Percentiles rank a stretch among this genome's conserved stretches.
phyloP scores from a whole-genome alignment of 108 stramenopile species.

The Pseudonitzschia multiseries region DNA sequence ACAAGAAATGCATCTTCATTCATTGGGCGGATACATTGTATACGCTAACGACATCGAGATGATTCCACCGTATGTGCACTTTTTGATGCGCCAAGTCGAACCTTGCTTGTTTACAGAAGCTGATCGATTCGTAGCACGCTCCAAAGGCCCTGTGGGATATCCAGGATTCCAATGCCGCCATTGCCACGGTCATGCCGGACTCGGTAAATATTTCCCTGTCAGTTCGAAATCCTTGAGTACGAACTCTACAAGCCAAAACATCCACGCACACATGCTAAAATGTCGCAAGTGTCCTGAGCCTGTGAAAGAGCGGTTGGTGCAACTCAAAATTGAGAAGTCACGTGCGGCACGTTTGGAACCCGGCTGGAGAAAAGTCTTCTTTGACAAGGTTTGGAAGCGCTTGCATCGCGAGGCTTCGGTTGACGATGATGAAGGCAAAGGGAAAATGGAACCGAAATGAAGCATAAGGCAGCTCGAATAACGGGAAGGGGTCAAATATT shows the following conservation, averaged over 20 bases:
- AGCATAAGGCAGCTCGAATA: neutral
- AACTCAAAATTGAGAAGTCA: constrained; percentile 52
- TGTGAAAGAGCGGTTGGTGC: constrained; percentile 49
- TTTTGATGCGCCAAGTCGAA: constrained; percentile 65
- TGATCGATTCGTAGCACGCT: constrained; percentile 68
- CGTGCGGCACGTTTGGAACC: constrained; percentile 49
- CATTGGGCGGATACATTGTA: constrained; percentile 41
- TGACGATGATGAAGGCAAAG: neutral
- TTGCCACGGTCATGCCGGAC: constrained; percentile 66
- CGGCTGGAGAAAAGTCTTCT: constrained; percentile 67
- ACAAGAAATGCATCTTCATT: neutral
- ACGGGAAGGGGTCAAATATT: neutral
- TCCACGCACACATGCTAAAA: constrained; percentile 64
- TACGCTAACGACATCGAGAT: constrained; percentile 43
- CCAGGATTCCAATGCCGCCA: constrained; percentile 74
- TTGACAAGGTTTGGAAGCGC: constrained; percentile 62
- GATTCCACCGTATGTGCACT: constrained; percentile 61
- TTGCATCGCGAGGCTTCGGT: constrained; percentile 37
- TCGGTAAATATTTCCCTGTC: constrained; percentile 71
- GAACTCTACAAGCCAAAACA: constrained; percentile 69
- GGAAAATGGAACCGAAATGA: neutral
- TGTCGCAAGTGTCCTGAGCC: constrained; percentile 55
- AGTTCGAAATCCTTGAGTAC: constrained; percentile 51
- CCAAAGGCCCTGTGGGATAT: constrained; percentile 61
- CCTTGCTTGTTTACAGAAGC: constrained; percentile 61